These are phyloP conservation scores for Iris macrosiphon DNA, from an alignment of 106 monocot species.

Conservation along the genomic window DNA sequence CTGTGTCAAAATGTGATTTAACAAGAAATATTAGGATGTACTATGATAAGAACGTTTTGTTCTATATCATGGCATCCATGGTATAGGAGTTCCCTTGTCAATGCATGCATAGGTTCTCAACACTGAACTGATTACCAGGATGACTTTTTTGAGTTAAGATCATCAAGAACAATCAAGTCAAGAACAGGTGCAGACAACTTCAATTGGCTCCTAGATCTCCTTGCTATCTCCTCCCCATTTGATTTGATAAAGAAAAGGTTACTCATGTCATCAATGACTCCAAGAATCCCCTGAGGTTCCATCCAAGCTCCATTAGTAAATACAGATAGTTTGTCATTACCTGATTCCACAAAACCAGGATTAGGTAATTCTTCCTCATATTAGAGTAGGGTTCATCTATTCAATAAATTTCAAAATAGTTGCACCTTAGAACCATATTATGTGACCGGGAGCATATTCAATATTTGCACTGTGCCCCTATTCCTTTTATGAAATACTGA, in stretches of 20 bases:
- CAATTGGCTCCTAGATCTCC: conserved; percentile 46
- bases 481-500: too few species aligned
- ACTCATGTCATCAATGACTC: conserved; percentile 49
- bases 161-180: conserved; percentile 43
- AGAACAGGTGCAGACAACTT: conserved; percentile 45
- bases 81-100: not conserved
- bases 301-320: conserved; percentile 76
- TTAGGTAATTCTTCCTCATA: not conserved
- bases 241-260: conserved; percentile 65
- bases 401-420: too few species aligned
- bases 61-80: too few species aligned
- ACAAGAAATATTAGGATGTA: not conserved
- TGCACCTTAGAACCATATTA: too few species aligned
- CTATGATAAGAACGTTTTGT: not conserved
- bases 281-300: conserved; percentile 77
- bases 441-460: too few species aligned
- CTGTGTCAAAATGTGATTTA: not conserved
- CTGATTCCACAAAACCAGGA: conserved; percentile 32
- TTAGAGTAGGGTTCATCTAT: not conserved
- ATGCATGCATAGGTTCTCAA: not conserved
- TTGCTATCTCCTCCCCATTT: conserved; percentile 64
- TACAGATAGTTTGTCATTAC: conserved; percentile 37
- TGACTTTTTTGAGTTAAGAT: conserved; percentile 28
- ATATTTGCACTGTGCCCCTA: too few species aligned
- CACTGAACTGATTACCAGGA: conserved; percentile 30